A percentile compares a stretch with the other conserved stretches of the same genome.
phyloP scores from a whole-genome alignment of 2,329 filamentous ascomycete species.

The Colletotrichum chrysophilum region DNA sequence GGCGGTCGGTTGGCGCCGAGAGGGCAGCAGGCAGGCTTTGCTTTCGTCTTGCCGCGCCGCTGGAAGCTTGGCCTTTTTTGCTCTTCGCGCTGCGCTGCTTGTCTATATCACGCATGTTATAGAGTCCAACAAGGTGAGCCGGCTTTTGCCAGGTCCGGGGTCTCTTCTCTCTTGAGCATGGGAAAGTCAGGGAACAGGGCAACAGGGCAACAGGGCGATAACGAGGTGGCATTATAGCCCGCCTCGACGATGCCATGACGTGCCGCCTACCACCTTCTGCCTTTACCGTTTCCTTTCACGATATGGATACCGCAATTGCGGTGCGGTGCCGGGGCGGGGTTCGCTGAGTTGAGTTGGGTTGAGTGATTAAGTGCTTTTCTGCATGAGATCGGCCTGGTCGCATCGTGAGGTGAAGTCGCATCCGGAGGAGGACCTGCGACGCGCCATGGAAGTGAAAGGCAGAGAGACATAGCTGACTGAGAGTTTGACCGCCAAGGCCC shows the following conservation, averaged over 20 bases:
- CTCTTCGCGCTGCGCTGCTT: background rate
- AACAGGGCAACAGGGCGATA: background rate
- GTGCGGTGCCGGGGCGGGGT: background rate
- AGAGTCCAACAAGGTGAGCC: background rate
- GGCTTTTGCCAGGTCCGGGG: background rate
- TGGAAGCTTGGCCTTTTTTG: background rate
- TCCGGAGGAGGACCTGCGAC: background rate
- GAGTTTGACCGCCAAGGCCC: background rate
- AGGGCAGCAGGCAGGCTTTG: background rate
- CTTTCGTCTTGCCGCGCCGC: background rate
- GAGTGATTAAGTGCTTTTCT: background rate
- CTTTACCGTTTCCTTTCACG: background rate
- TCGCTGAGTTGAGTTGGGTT: background rate
- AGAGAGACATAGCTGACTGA: background rate
- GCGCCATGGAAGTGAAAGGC: background rate
- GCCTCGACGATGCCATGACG: slow-evolving; percentile 13
- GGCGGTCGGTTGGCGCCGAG: slow-evolving; percentile 5
- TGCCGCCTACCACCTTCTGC: background rate
- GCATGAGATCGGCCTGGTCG: background rate
- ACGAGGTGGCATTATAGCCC: slow-evolving; percentile 3
- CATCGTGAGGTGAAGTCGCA: background rate
- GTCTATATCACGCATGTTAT: slow-evolving; percentile 8
- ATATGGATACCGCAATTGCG: background rate
- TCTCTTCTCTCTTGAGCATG: background rate
- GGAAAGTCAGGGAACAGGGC: too few species aligned